Base-by-base conservation (phyloP, 2,329 filamentous ascomycete genomes). In the Dothiorella sarmentorum region DNA sequence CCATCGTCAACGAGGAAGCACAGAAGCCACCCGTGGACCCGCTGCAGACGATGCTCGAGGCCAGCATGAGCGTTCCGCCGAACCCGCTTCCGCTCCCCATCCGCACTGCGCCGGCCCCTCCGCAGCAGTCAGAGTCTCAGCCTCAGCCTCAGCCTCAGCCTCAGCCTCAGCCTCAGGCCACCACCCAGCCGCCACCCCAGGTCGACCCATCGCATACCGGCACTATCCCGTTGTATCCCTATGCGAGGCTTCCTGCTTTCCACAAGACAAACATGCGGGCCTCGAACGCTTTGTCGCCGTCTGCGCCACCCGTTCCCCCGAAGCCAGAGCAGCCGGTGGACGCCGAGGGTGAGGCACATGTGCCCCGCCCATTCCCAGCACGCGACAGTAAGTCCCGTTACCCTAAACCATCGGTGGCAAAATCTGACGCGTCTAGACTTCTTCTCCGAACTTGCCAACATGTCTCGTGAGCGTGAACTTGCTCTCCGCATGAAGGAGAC, bases 1-100 rank as follows among this genome's bases (percentile, higher is more conserved):
- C 84, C 37, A 78, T 80, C 40, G 78, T 79, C 6, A 74, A 44
- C 29, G 47, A 59, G 10, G 38, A 33, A 22, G 10, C n/a, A 15
- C 18, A 37, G 17, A 35, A 51, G 35, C n/a, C 26, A 6, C 15
- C 22, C 5, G 22, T 38, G 24, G 44, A 47, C 11, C 17, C 35
- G 13, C 22, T 40, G 7, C 44, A 47, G 6, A 42, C 56, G 13
- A 52, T 47, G 17, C 56, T 47, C 4, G 44, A 58, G 17, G 44
- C 44, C 18, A 11, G 17, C 18, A 47, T 29, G 40, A 38, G 17
- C 22, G 24, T 42, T n/a, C n/a, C n/a, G n/a, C n/a, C n/a, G 27
- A 26, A 27, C n/a, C 47, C 49, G 18, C 51, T 55, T 17, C 42
- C 44, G 52, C 43, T 49, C 11, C 51, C 58, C 5, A 31, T 51